These are phyloP conservation scores for Capsicum chinense DNA, from an alignment of 257 asterid species.

Conservation along the genomic window DNA sequence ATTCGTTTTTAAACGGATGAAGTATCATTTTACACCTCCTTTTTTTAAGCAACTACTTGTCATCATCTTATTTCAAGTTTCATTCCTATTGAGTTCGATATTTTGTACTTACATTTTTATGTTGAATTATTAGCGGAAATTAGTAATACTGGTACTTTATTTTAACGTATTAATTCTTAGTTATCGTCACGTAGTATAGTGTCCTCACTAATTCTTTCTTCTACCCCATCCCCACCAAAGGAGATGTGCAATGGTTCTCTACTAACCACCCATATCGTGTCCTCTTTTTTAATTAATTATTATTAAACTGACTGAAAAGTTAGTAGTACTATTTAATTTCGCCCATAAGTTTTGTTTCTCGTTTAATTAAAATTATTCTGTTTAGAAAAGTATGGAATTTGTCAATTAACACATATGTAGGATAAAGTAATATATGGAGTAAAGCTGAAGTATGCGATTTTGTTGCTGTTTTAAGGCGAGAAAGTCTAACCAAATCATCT, in stretches of 20 bases:
- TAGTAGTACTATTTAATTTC: neutral
- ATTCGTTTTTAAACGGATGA: no score
- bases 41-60: no score
- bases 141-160: no score
- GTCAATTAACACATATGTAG: neutral
- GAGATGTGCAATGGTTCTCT: neutral
- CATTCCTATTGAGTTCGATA: no score
- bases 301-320: neutral
- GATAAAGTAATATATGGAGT: neutral
- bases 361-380: neutral
- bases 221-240: neutral
- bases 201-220: neutral
- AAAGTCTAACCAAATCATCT: neutral
- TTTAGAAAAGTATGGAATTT: neutral
- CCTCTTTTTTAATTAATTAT: neutral
- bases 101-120: no score
- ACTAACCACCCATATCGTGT: neutral
- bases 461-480: neutral
- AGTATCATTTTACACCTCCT: no score
- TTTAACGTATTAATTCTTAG: no score
- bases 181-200: no score
- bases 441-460: neutral
- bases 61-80: no score
- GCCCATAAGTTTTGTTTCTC: neutral
- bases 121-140: no score